Evolutionary conservation across 2,329 filamentous ascomycete species (phyloP), one percentile per base, ranked within the genome.

Genomic region (Pestalotiopsis sp.): DNA sequence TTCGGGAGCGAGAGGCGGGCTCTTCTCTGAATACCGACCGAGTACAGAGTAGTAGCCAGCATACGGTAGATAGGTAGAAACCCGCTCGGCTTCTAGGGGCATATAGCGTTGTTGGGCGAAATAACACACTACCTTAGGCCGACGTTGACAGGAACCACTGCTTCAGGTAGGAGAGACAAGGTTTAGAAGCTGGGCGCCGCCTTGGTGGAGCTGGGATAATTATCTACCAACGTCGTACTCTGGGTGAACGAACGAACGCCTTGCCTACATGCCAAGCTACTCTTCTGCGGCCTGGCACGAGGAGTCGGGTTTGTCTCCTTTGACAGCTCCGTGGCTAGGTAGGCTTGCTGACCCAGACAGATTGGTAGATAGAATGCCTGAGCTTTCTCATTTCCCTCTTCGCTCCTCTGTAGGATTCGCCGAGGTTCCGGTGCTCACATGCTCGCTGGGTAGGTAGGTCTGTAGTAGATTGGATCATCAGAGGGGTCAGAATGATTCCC

Each of bases 151-250:
- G 41, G 20, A 23, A 56, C 63, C 20, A 66, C 23, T 57, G 63
- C 63, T 66, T 66, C 63, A 66, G 63, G 63, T 66, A 12, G 63
- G 31, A 66, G 14, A 20, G 27, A 59, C 27, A 36, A 62, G 59
- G 36, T 62, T 62, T 20, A 36, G 36, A 36, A 38, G 59, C 31
- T 36, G 27, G 59, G 25, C 31, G 59, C n/a, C 27, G 45, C 41
- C 45, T 52, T n/a, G 45, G 45, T 52, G 45, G 45, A 23, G 45
- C 17, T 52, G 17, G 45, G 45, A 20, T 52, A 20, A 52, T 52
- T 20, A 52, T 52, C 20, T 52, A n/a, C 45, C 45, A 52, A 52
- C 45, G 45, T 52, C n/a, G 45, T 52, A 52, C 45, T 52, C 13
- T n/a, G 13, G 17, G 7, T 23, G 17, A n/a, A 14, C 17, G 45